Conservation (phyloP, 306 rosid species). For the Cucumis sativus region DNA sequence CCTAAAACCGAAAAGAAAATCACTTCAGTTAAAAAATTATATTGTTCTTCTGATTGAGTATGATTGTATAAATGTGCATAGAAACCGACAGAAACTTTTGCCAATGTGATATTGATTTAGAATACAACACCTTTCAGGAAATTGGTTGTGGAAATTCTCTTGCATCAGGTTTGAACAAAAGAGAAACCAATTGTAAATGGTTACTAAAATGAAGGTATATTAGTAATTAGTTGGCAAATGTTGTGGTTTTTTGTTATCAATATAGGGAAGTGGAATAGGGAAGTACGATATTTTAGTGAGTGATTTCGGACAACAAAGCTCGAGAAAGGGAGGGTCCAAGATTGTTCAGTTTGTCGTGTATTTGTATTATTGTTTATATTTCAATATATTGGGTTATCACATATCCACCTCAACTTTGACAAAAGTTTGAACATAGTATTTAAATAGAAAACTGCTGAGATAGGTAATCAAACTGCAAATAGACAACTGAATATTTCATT, state of each 20-base stretch:
- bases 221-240: no score
- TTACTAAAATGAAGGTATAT: no score
- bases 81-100: neutral
- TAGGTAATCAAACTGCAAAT: no score
- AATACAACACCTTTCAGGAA: neutral
- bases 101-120: neutral
- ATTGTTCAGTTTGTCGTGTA: no score
- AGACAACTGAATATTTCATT: neutral
- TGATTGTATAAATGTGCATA: neutral
- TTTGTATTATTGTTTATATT: no score
- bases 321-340: no score
- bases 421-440: neutral
- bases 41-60: neutral
- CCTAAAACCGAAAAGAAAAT: constrained; percentile 29
- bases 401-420: neutral
- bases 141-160: neutral
- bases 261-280: no score
- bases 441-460: neutral
- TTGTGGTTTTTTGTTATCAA: no score
- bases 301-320: no score
- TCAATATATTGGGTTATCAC: no score
- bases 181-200: neutral
- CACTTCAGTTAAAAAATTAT: neutral
- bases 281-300: no score
- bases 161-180: neutral